Evolutionary conservation across 2,329 filamentous ascomycete species (phyloP).

Genomic region (Cladosporium velox): DNA sequence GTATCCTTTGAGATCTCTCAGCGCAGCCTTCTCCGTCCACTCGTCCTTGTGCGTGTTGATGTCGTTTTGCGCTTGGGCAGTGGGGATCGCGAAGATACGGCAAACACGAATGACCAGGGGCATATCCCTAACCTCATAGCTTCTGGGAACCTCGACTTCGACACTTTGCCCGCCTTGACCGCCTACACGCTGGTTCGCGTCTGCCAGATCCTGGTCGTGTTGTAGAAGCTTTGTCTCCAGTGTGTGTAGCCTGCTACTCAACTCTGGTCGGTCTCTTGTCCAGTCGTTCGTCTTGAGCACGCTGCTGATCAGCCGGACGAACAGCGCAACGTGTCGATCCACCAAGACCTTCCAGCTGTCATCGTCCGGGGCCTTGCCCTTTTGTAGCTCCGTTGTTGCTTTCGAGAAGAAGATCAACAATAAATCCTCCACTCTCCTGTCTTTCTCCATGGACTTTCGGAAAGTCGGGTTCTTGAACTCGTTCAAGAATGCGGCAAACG

Average conservation of each 20-base stretch:
- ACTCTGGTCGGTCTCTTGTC: slow-evolving; percentile 80
- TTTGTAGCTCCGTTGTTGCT: slow-evolving; percentile 85
- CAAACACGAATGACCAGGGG: slow-evolving; percentile 84
- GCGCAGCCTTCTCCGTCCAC: slow-evolving; percentile 90
- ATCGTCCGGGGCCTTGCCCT: slow-evolving; percentile 73
- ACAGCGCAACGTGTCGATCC: slow-evolving; percentile 91
- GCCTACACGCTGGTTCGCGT: slow-evolving; percentile 59
- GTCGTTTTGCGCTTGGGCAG: slow-evolving; percentile 79
- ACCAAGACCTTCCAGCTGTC: slow-evolving; percentile 90
- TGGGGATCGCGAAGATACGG: slow-evolving; percentile 78
- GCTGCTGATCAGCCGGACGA: slow-evolving; percentile 80
- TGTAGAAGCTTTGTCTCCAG: slow-evolving; percentile 92
- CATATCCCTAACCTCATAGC: slow-evolving; percentile 97
- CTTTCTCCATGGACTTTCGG: slow-evolving; percentile 89
- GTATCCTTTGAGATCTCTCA: slow-evolving; percentile 90
- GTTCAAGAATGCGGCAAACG: slow-evolving; percentile 92
- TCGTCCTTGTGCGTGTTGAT: slow-evolving; percentile 76
- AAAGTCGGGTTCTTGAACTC: slow-evolving; percentile 87
- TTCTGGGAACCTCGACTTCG: slow-evolving; percentile 80
- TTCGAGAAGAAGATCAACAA: slow-evolving; percentile 96
- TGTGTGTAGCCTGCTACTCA: slow-evolving; percentile 74
- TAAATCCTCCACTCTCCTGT: slow-evolving; percentile 86
- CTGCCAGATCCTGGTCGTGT: slow-evolving; percentile 85
- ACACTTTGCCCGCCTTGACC: slow-evolving; percentile 65
- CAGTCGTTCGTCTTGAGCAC: slow-evolving; percentile 83